Evolutionary conservation across 2,329 filamentous ascomycete species (phyloP).

Genomic region (Cladophialophora psammophila): DNA sequence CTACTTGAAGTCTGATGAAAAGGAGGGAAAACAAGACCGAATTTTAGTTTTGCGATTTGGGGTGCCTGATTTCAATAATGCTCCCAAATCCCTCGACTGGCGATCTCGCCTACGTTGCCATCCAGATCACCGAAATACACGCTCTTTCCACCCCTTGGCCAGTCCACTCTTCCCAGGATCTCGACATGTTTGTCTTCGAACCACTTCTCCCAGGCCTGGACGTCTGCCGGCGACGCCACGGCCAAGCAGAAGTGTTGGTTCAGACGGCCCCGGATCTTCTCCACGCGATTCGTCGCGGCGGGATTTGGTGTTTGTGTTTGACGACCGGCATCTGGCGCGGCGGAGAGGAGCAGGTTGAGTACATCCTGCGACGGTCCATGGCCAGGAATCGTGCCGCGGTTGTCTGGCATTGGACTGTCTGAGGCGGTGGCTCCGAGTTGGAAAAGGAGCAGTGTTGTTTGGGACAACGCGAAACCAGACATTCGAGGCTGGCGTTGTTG

Average conservation of each 20-base stretch:
- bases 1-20: background rate
- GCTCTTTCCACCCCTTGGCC: constrained; percentile 43
- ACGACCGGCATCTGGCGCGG: background rate
- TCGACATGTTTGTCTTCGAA: constrained; percentile 40
- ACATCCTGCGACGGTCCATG: constrained; percentile 33
- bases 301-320: background rate
- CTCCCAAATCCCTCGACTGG: constrained; percentile 44
- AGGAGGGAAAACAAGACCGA: background rate
- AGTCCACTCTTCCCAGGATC: constrained; percentile 41
- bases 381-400: constrained; percentile 32
- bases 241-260: constrained; percentile 45
- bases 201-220: constrained; percentile 41
- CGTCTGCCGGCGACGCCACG: constrained; percentile 39
- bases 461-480: constrained; percentile 43
- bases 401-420: constrained; percentile 27
- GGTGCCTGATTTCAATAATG: constrained; percentile 37
- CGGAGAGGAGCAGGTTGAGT: constrained; percentile 20
- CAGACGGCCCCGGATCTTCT: constrained; percentile 18
- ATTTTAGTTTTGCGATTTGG: no score
- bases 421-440: constrained; percentile 32
- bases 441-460: constrained; percentile 44
- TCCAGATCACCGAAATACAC: constrained; percentile 46
- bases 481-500: constrained; percentile 31
- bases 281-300: background rate
- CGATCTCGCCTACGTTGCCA: constrained; percentile 45